Evolutionary conservation across 352 stramenopile genomes (phyloP).

Genomic region (Phytophthora foliorum): DNA sequence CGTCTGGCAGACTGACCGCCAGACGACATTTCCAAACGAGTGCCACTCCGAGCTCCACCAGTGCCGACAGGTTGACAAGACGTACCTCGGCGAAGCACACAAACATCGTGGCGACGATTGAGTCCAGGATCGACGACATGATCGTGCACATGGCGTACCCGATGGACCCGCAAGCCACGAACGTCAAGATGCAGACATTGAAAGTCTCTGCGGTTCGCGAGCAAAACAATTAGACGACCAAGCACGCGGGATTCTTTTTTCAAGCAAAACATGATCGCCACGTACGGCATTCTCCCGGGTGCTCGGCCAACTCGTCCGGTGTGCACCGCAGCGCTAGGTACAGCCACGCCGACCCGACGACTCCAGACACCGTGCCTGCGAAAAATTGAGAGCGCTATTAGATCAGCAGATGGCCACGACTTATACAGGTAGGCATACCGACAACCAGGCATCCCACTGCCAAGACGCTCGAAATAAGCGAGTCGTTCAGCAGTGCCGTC

Average conservation of each 20-base stretch:
- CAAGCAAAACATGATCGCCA: slow-evolving; percentile 16
- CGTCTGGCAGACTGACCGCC: slow-evolving; percentile 32
- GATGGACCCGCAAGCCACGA: slow-evolving; percentile 75
- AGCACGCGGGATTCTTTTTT: not conserved
- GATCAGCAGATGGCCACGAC: slow-evolving; percentile 2
- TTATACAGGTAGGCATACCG: slow-evolving; percentile 48
- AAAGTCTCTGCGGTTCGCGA: slow-evolving; percentile 71
- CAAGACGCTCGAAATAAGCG: slow-evolving; percentile 81
- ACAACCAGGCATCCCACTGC: slow-evolving; percentile 80
- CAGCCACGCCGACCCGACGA: slow-evolving; percentile 77
- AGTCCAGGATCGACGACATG: slow-evolving; percentile 87
- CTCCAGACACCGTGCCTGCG: slow-evolving; percentile 74
- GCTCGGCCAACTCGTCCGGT: slow-evolving; percentile 41
- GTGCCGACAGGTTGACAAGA: slow-evolving; percentile 29
- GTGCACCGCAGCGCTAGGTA: slow-evolving; percentile 81
- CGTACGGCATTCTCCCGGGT: slow-evolving; percentile 73
- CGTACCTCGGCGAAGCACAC: slow-evolving; percentile 89
- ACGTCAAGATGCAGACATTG: slow-evolving; percentile 84
- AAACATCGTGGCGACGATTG: slow-evolving; percentile 88
- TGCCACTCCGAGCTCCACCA: slow-evolving; percentile 26
- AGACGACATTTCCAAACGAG: not conserved
- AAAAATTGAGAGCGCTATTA: slow-evolving; percentile 8
- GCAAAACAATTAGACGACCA: slow-evolving; percentile 3
- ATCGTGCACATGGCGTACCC: slow-evolving; percentile 90
- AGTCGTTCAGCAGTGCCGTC: slow-evolving; percentile 84